Conservation (phyloP, 352 stramenopile species). For the Globisporangium perplexum region DNA sequence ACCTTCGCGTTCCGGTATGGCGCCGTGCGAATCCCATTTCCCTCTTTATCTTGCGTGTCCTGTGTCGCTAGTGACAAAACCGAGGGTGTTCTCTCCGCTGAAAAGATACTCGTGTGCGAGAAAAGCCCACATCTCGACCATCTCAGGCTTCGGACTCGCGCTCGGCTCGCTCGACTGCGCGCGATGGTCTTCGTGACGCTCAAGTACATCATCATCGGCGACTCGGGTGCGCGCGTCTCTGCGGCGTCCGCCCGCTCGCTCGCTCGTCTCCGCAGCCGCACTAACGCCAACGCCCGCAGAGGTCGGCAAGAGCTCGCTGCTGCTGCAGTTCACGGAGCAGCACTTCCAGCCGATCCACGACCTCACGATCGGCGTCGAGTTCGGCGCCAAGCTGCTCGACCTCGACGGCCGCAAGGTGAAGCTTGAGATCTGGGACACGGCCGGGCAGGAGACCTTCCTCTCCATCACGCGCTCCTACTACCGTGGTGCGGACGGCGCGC, state of each 20-base stretch:
- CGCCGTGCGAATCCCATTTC: too few relatives aligned
- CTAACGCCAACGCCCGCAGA: too few relatives aligned
- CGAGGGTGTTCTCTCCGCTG: too few relatives aligned
- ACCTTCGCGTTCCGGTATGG: too few relatives aligned
- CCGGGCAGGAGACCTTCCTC: constrained; percentile 87
- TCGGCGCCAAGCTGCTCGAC: constrained; percentile 82
- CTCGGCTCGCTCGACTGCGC: background rate
- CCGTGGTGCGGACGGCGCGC: constrained; percentile 74
- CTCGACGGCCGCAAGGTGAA: constrained; percentile 85
- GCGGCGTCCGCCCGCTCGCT: too few relatives aligned
- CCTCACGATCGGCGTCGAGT: constrained; percentile 90
- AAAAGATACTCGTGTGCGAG: too few relatives aligned
- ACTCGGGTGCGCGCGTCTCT: constrained; percentile 38
- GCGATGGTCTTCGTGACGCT: constrained; percentile 85
- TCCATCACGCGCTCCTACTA: constrained; percentile 90
- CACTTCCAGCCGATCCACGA: constrained; percentile 88
- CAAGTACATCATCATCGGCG: constrained; percentile 89
- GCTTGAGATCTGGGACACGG: constrained; percentile 91
- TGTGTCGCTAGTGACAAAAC: too few relatives aligned
- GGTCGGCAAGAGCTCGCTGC: constrained; percentile 87
- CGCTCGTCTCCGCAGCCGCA: too few relatives aligned
- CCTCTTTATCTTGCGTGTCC: too few relatives aligned
- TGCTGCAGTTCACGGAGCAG: constrained; percentile 90
- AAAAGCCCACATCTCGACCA: background rate
- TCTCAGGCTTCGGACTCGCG: too few relatives aligned